Evolutionary conservation across 1,284 basidiomycete genomes (phyloP), one percentile per base, ranked within the genome.

Genomic region (Moesziomyces sp.): DNA sequence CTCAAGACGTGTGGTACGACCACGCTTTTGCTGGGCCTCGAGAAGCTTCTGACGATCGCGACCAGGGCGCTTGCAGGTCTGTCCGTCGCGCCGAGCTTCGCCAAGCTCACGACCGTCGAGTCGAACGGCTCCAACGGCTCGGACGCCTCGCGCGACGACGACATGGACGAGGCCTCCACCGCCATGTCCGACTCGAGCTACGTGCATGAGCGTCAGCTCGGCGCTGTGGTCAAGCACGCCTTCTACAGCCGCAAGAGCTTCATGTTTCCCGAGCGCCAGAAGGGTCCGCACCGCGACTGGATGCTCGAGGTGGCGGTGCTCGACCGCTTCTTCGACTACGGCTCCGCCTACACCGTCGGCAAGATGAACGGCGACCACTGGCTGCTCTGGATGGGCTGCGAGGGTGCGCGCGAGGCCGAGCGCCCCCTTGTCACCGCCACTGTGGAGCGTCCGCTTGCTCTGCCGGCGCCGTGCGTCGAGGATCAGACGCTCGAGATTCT

Each of bases 1-100:
- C 89, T 99, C 82, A 99, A 99, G 87, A 99, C 97, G 11, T 99
- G 97, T 85, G 97, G 97, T 18, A 99, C 97, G 1, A 99, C 97
- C 11, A 91, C 98, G 64, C 97, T 99, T 85, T 90, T 99, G 46
- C 89, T 97, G 63, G 97, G 97, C 26, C 76, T 84, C 40, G 76
- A 82, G 55, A 79, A 80, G 43, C 62, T 84, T 19, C 61, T 84
- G 23, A 64, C 67, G 16, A 98, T 83, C 90, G 99, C 73, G 90
- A 94, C 80, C 94, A 97, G 83, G 93, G 88, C 90, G 46, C 88
- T 93, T 58, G 71, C 73, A 23, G 45, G 55, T 38, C 70, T 79
- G 24, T 54, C 52, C 24, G 58, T 60, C 49, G 51, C 62, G 30
- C 47, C 63, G 26, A 54, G 46, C 56, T 64, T 59, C 21, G 59